These are phyloP conservation scores for Aspergillus jensenii DNA, from an alignment of 2,329 filamentous ascomycete genomes.

Conservation along the genomic window DNA sequence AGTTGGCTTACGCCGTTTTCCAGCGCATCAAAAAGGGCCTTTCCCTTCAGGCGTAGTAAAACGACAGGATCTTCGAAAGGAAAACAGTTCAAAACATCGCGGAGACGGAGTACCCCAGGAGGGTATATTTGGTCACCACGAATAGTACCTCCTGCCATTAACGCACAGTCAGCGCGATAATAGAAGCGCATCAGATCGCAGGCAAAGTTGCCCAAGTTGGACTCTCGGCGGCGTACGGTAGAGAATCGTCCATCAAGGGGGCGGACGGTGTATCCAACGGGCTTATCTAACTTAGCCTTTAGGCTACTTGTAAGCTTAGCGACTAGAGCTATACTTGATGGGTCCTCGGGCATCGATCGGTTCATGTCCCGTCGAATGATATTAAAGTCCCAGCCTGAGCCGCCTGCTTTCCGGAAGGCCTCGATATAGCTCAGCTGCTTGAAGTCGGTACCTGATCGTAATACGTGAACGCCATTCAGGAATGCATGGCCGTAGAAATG, in stretches of 20 bases:
- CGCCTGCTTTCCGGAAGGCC: slow-evolving; percentile 58
- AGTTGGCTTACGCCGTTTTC: slow-evolving; percentile 81
- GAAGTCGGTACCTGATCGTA: slow-evolving; percentile 89
- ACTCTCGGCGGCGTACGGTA: slow-evolving; percentile 74
- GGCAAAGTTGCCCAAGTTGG: slow-evolving; percentile 86
- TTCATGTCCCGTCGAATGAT: slow-evolving; percentile 74
- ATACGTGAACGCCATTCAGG: slow-evolving; percentile 75
- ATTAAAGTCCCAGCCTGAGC: slow-evolving; percentile 70
- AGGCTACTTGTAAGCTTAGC: slow-evolving; percentile 70
- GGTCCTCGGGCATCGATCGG: slow-evolving; percentile 65
- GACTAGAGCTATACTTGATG: slow-evolving; percentile 61
- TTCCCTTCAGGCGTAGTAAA: slow-evolving; percentile 69
- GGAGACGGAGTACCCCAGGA: slow-evolving; percentile 72
- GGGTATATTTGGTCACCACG: slow-evolving; percentile 87
- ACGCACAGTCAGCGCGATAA: slow-evolving; percentile 74
- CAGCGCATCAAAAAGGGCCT: slow-evolving; percentile 72
- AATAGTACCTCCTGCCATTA: slow-evolving; percentile 85
- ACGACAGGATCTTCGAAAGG: slow-evolving; percentile 91
- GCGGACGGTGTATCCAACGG: slow-evolving; percentile 77
- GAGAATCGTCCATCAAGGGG: slow-evolving; percentile 85
- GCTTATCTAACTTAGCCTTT: slow-evolving; percentile 74
- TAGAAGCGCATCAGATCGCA: slow-evolving; percentile 88
- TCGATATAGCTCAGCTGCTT: slow-evolving; percentile 90
- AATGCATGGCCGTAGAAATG: slow-evolving; percentile 80
- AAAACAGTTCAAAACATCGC: slow-evolving; percentile 85